Percentiles rank a stretch among this genome's conserved stretches.
Evolutionary conservation across 31 red algal genomes (phyloP).

Genomic region (Bonnemaisonia californica): DNA sequence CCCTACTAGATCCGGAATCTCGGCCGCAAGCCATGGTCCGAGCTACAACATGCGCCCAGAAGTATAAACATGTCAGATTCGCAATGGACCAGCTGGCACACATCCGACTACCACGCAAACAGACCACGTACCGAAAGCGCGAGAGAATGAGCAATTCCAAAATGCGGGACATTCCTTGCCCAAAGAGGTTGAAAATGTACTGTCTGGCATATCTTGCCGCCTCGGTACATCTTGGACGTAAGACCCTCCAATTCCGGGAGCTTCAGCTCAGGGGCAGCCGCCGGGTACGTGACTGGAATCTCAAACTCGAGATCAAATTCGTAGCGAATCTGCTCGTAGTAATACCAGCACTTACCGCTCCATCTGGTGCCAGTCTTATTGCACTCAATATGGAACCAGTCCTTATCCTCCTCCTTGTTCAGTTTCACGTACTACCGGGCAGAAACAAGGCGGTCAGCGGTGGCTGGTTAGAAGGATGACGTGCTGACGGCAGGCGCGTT

Average conservation of each 20-base stretch:
- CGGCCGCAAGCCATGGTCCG: constrained; percentile 94
- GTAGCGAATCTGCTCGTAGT: constrained; percentile 89
- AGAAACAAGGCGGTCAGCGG: background rate
- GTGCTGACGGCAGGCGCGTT: background rate
- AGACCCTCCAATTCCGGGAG: constrained; percentile 83
- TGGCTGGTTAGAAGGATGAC: background rate
- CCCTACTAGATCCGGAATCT: constrained; percentile 90
- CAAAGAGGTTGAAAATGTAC: constrained; percentile 96
- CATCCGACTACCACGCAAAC: background rate
- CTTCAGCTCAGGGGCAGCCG: constrained; percentile 75
- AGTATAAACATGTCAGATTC: background rate
- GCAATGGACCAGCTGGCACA: background rate
- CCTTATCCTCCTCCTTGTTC: constrained; percentile 76
- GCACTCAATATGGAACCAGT: constrained; percentile 90
- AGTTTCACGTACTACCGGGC: constrained; percentile 69
- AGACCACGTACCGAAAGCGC: constrained; percentile 74
- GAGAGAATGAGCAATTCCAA: constrained; percentile 91
- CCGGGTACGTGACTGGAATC: constrained; percentile 89
- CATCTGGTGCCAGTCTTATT: constrained; percentile 82
- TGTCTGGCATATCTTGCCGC: constrained; percentile 94
- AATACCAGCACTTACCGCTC: constrained; percentile 94
- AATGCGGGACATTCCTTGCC: constrained; percentile 83
- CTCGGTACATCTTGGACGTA: constrained; percentile 98
- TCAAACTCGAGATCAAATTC: constrained; percentile 93
- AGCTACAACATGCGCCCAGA: constrained; percentile 38